phyloP scores from a whole-genome alignment of 1,284 basidiomycete genomes.

The Boletellus deceptivus region DNA sequence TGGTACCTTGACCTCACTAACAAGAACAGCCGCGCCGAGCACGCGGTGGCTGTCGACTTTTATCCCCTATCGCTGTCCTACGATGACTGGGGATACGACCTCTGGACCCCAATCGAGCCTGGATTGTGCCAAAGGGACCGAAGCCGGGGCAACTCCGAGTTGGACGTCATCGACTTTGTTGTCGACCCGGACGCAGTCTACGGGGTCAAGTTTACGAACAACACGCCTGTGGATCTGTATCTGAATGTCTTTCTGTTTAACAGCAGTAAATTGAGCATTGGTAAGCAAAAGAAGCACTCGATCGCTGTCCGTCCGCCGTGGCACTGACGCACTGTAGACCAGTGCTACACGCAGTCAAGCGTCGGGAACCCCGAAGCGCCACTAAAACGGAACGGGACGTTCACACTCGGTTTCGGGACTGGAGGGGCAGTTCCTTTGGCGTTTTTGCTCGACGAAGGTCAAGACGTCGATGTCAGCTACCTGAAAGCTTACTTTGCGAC shows the following conservation, averaged over 20 bases:
- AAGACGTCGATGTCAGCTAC: conserved; percentile 20
- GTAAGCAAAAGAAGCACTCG: background rate
- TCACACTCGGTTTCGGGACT: conserved; percentile 22
- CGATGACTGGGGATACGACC: conserved; percentile 8
- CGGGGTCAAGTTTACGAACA: conserved; percentile 21
- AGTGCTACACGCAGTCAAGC: conserved; percentile 13
- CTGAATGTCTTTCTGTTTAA: conserved; percentile 27
- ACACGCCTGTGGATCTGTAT: conserved; percentile 19
- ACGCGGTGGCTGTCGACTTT: conserved; percentile 13
- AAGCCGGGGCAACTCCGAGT: background rate
- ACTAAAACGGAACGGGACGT: background rate
- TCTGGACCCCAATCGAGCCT: conserved; percentile 6
- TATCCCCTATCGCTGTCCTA: conserved; percentile 7
- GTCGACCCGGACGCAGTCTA: conserved; percentile 9
- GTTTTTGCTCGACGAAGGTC: conserved; percentile 3
- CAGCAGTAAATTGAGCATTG: conserved; percentile 14
- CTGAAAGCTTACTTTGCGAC: conserved; percentile 26
- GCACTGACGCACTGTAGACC: conserved; percentile 1
- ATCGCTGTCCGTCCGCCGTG: too few species aligned
- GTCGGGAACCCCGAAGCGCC: conserved; percentile 4
- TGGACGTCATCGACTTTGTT: conserved; percentile 20
- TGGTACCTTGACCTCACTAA: conserved; percentile 24
- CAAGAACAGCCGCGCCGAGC: background rate
- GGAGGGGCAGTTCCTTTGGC: conserved; percentile 4
- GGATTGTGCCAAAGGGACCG: conserved; percentile 5